Evolutionary conservation across 352 stramenopile genomes (phyloP), one percentile per base, ranked within the genome.

Genomic region (Aphanomyces astaci): DNA sequence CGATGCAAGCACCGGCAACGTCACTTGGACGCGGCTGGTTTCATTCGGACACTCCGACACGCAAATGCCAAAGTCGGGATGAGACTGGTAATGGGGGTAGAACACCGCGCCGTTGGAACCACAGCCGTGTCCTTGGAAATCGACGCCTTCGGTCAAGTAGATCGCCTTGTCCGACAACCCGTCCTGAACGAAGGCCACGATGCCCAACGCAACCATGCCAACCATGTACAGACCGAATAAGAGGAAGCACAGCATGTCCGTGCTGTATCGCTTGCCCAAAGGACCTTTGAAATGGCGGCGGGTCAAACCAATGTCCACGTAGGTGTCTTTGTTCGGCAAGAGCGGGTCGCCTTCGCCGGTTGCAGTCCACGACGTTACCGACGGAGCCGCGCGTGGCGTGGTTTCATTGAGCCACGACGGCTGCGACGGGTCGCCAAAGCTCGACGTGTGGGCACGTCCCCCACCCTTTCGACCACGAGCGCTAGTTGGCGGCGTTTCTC

Each of bases 41-140:
- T 67, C 72, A 2, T 53, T 51, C 0, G 83, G 83, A 73, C 85
- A 94, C 19, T 59, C 24, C 30, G 79, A 70, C 30, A 94, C 79
- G 70, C 85, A 94, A 32, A 94, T 71, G 3, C 85, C 85, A 77
- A 94, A 94, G 63, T 94, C 85, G 17, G 85, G 80, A 66, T 92
- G 90, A 2, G 22, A 32, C 13, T 72, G 57, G 46, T 84, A 81
- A 45, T 90, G 80, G 3, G 85, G 85, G 64, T 90, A 94, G 53
- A 90, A 94, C 3, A 94, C 80, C 54, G 85, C 88, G 9, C 71
- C 67, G 27, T 67, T 70, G 2, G n/a, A 4, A 15, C 74, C 80
- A 69, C 85, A 94, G 30, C 78, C 55, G 2, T 79, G 71, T 32
- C 85, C 85, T 11, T 84, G 76, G 66, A 88, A 94, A 68, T 94